These are phyloP conservation scores for Kwoniella newhampshirensis DNA, from an alignment of 768 basidiomycete genomes.

Conservation along the genomic window DNA sequence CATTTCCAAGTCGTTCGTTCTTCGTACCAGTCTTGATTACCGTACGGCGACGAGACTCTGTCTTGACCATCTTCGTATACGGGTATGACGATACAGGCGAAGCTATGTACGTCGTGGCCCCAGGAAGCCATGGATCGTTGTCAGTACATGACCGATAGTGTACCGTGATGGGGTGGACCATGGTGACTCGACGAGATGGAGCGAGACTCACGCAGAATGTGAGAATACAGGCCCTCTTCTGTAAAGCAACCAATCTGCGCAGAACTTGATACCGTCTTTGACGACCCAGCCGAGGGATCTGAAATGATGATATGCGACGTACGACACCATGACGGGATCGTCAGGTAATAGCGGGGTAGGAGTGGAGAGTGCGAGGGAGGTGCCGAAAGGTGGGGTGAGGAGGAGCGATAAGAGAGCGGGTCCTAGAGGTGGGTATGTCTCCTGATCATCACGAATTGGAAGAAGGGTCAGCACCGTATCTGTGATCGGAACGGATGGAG, in stretches of 20 bases:
- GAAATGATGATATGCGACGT: constrained; percentile 89
- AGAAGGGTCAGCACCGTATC: background rate
- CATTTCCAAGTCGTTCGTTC: constrained; percentile 75
- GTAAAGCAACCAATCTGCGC: constrained; percentile 90
- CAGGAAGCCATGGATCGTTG: background rate
- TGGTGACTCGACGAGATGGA: background rate
- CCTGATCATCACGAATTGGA: constrained; percentile 3
- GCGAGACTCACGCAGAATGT: constrained; percentile 81
- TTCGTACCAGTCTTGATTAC: constrained; percentile 65
- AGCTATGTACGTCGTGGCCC: too few relatives aligned
- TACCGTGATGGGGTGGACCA: too few relatives aligned
- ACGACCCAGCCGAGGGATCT: constrained; percentile 96
- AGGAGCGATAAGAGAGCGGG: constrained; percentile 45
- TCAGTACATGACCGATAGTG: background rate
- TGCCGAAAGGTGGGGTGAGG: constrained; percentile 52
- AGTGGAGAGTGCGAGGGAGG: constrained; percentile 25
- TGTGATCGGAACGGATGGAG: constrained; percentile 1
- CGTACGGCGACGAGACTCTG: constrained; percentile 64
- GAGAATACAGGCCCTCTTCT: constrained; percentile 90
- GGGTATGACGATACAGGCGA: constrained; percentile 85
- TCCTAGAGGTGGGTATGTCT: constrained; percentile 27
- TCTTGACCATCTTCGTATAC: constrained; percentile 83
- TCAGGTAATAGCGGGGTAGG: constrained; percentile 59
- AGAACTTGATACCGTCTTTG: constrained; percentile 94
- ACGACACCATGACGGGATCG: constrained; percentile 88